phyloP scores from a whole-genome alignment of 2,329 filamentous ascomycete genomes.

The Epichloe aotearoae region DNA sequence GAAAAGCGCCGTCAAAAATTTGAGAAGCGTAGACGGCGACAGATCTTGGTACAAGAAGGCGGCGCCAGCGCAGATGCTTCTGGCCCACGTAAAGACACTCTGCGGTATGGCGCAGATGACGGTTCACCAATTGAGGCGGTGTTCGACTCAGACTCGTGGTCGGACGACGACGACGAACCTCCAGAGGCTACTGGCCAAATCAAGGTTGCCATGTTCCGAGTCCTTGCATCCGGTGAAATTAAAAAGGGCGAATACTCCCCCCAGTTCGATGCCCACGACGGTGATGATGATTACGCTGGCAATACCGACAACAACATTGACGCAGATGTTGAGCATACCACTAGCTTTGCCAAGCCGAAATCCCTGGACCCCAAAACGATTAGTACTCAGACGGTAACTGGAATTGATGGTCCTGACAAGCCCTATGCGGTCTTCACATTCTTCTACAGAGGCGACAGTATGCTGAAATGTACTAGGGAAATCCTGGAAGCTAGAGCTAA shows the following conservation, averaged over 20 bases:
- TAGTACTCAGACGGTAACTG: slow-evolving; percentile 97
- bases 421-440: slow-evolving; percentile 97
- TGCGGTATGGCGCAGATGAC: slow-evolving; percentile 70
- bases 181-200: slow-evolving; percentile 95
- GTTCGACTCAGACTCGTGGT: slow-evolving; percentile 58
- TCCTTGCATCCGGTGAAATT: slow-evolving; percentile 90
- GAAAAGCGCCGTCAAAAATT: slow-evolving; percentile 80
- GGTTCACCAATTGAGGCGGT: slow-evolving; percentile 59
- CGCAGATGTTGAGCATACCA: slow-evolving; percentile 87
- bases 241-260: slow-evolving; percentile 98
- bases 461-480: slow-evolving; percentile 25
- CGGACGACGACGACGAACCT: slow-evolving; percentile 71
- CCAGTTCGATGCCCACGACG: slow-evolving; percentile 93
- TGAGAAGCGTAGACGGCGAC: slow-evolving; percentile 52
- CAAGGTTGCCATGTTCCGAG: slow-evolving; percentile 92
- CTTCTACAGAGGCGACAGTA: slow-evolving; percentile 90
- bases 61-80: slow-evolving; percentile 21
- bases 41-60: slow-evolving; percentile 34
- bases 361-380: slow-evolving; percentile 92
- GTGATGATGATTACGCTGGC: slow-evolving; percentile 58
- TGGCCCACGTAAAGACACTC: slow-evolving; percentile 37
- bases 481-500: neutral
- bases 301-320: slow-evolving; percentile 49
- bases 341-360: slow-evolving; percentile 94
- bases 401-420: slow-evolving; percentile 89